phyloP scores from a whole-genome alignment of 768 basidiomycete genomes.

The Termitomyces sp. region DNA sequence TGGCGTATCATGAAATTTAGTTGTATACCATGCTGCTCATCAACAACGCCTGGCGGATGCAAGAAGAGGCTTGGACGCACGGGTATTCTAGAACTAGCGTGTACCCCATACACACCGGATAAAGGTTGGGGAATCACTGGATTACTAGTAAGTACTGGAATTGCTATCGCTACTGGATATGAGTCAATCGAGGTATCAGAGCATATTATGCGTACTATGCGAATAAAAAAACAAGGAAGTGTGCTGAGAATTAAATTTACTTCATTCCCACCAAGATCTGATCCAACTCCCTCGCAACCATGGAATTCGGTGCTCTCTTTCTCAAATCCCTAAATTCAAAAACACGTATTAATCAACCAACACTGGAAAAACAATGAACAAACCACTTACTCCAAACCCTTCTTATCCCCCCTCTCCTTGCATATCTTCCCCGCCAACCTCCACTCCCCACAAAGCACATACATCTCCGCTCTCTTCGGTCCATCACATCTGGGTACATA shows the following conservation, averaged over 20 bases:
- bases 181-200: neutral
- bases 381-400: conserved; percentile 26
- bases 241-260: conserved; percentile 27
- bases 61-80: too few relatives aligned
- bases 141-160: too few relatives aligned
- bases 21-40: too few relatives aligned
- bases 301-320: conserved; percentile 70
- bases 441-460: conserved; percentile 90
- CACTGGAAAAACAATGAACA: neutral
- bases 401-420: conserved; percentile 84
- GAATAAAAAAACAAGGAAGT: neutral
- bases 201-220: neutral
- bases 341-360: neutral
- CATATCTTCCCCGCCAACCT: conserved; percentile 81
- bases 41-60: too few relatives aligned
- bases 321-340: conserved; percentile 52
- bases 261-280: conserved; percentile 61
- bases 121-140: too few relatives aligned
- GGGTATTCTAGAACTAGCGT: too few relatives aligned
- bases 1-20: too few relatives aligned
- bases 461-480: conserved; percentile 78
- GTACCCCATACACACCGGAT: too few relatives aligned
- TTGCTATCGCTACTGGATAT: too few relatives aligned
- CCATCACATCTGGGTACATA: conserved; percentile 86
- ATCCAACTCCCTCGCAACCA: conserved; percentile 77